These are phyloP conservation scores for Ilex aquifolium DNA, from an alignment of 257 asterid species.

Conservation along the genomic window DNA sequence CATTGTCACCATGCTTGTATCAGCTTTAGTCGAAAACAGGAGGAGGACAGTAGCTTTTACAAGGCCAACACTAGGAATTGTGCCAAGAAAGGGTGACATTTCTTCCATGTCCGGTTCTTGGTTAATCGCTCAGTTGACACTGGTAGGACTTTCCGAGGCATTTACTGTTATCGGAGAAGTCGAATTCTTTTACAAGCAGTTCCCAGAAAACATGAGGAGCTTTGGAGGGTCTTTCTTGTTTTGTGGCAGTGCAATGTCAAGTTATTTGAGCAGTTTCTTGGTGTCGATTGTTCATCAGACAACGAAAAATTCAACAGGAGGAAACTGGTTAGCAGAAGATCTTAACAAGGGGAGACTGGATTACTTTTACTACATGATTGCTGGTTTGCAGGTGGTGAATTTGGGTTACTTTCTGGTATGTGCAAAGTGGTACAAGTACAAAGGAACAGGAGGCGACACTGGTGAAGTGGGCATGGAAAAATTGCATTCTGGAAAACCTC, in stretches of 20 bases:
- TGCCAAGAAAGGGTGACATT: constrained; percentile 12
- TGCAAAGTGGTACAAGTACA: constrained; percentile 34
- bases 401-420: constrained; percentile 21
- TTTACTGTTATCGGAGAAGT: constrained; percentile 19
- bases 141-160: constrained; percentile 32
- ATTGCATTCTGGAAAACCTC: constrained; percentile 6
- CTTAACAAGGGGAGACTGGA: constrained; percentile 35
- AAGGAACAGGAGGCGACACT: constrained; percentile 14
- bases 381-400: constrained; percentile 18
- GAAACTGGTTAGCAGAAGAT: constrained; percentile 33
- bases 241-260: constrained; percentile 19
- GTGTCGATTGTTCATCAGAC: constrained; percentile 19
- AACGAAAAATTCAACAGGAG: constrained; percentile 12
- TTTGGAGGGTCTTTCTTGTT: constrained; percentile 30
- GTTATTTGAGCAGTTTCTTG: constrained; percentile 25
- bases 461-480: constrained; percentile 10
- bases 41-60: constrained; percentile 8
- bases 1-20: constrained; percentile 12
- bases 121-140: constrained; percentile 30
- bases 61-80: constrained; percentile 5
- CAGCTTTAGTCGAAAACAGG: constrained; percentile 17
- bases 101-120: constrained; percentile 34
- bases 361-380: constrained; percentile 25
- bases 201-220: constrained; percentile 38
- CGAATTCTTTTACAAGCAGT: constrained; percentile 33